Evolutionary conservation across 208 protist species (phyloP), one percentile per base, ranked within the genome.

Genomic region (Leishmania major): DNA sequence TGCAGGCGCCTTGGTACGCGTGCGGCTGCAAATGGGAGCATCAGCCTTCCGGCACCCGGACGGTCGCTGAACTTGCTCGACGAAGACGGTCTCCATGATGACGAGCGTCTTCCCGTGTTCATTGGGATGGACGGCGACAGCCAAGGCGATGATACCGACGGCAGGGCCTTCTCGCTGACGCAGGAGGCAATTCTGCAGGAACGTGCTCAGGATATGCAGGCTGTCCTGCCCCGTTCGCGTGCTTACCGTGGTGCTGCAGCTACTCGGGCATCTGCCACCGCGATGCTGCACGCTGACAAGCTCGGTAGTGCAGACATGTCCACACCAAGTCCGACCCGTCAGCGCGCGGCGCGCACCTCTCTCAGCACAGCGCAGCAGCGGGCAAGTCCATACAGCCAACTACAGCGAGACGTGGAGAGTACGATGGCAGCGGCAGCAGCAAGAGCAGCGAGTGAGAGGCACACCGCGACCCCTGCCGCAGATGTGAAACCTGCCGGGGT

Each of bases 171-270:
- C 53, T 83, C 78, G 1, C 77, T 89, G 8, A 89, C 86, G 10
- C 86, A 89, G 83, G 86, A 89, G 64, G 86, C 86, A 19, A 45
- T 8, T 25, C 66, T 77, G 31, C 86, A 82, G 77, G 86, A 86
- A n/a, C 71, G 83, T 40, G 70, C 35, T 31, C 77, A 83, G 53
- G 71, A 87, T 62, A 59, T 35, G 10, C 82, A 84, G 7, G 75
- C 67, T 4, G 55, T 47, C 31, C 74, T 85, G 45, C 81, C 78
- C 8, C 76, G 80, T 51, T 78, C 80, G 4, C 78, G 70, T 51
- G n/a, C 31, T 31, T 49, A 49, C 17, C 80, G 73, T 79, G 59
- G 75, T 28, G 31, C 53, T 49, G 60, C 75, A 35, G 57, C 57
- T 31, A 51, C 17, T 40, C 22, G 53, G 8, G 45, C 60, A 73